These are phyloP conservation scores for Quercus dentata DNA, from an alignment of 306 rosid species.

Conservation along the genomic window DNA sequence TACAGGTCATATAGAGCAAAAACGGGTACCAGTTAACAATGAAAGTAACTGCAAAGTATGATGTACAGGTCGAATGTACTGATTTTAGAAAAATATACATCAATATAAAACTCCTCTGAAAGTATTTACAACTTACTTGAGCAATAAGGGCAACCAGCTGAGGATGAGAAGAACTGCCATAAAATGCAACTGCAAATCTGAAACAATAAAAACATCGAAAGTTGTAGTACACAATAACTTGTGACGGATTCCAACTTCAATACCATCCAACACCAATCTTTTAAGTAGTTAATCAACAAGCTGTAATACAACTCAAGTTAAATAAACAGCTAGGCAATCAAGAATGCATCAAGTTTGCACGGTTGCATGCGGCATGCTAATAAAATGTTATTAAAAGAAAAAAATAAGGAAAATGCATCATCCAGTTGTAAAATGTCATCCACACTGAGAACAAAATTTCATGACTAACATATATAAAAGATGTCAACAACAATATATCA, in stretches of 20 bases:
- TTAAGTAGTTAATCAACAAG: not conserved
- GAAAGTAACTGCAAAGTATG: not conserved
- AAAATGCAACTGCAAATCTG: slow-evolving; percentile 92
- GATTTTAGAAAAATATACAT: slow-evolving; percentile 12
- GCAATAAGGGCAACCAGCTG: slow-evolving; percentile 94
- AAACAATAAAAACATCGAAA: slow-evolving; percentile 2
- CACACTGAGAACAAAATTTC: not conserved
- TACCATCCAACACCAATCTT: slow-evolving; percentile 19
- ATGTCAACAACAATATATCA: not conserved
- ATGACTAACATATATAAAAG: not conserved
- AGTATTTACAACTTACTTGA: slow-evolving; percentile 57
- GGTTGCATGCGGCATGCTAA: not conserved
- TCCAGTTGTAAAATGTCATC: not conserved
- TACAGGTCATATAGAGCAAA: not conserved
- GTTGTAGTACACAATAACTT: slow-evolving; percentile 15
- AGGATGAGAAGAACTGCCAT: slow-evolving; percentile 74
- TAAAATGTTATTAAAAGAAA: not conserved
- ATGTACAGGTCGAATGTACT: not conserved
- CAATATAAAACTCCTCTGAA: slow-evolving; percentile 8
- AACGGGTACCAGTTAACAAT: not conserved
- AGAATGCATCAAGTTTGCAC: not conserved
- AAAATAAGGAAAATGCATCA: not conserved
- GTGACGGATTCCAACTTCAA: not conserved
- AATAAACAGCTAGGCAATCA: not conserved
- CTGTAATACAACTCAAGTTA: not conserved